A percentile compares a stretch with the other conserved stretches of the same genome.
Conservation (phyloP, 257 asterid genomes). For the Gardenia jasminoides region DNA sequence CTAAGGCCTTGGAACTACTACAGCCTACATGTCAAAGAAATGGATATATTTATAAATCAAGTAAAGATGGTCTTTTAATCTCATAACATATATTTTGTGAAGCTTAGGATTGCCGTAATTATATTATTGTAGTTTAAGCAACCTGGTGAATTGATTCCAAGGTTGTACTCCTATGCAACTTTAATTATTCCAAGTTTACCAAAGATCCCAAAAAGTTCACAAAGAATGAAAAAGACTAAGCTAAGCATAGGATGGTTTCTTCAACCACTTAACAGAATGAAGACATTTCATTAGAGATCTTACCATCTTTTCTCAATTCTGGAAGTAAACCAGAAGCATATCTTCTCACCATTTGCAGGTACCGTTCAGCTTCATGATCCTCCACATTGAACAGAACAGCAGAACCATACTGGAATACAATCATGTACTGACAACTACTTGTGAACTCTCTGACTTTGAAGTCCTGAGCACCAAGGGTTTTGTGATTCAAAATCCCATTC, state of each 20-base stretch:
- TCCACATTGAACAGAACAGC: constrained; percentile 85
- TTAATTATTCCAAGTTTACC: too few species aligned
- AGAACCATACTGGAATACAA: constrained; percentile 92
- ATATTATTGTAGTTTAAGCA: too few species aligned
- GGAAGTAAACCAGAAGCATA: constrained; percentile 82
- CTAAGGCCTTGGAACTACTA: too few species aligned
- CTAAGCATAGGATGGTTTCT: background rate
- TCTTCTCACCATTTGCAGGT: constrained; percentile 65
- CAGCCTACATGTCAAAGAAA: too few species aligned
- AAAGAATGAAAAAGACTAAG: background rate
- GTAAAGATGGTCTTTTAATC: too few species aligned
- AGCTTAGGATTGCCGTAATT: too few species aligned
- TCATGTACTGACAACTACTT: constrained; percentile 59
- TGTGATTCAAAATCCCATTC: background rate
- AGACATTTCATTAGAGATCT: constrained; percentile 15
- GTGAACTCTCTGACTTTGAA: constrained; percentile 32
- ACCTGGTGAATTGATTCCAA: too few species aligned
- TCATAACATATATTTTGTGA: too few species aligned
- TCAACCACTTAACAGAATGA: background rate
- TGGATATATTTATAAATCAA: too few species aligned
- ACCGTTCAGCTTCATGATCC: constrained; percentile 74
- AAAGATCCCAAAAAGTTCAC: background rate
- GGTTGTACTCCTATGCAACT: too few species aligned
- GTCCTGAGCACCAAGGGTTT: constrained; percentile 37
- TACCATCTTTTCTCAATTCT: constrained; percentile 92